Conservation (phyloP, 352 stramenopile genomes). For the Phytophthora pluvialis region DNA sequence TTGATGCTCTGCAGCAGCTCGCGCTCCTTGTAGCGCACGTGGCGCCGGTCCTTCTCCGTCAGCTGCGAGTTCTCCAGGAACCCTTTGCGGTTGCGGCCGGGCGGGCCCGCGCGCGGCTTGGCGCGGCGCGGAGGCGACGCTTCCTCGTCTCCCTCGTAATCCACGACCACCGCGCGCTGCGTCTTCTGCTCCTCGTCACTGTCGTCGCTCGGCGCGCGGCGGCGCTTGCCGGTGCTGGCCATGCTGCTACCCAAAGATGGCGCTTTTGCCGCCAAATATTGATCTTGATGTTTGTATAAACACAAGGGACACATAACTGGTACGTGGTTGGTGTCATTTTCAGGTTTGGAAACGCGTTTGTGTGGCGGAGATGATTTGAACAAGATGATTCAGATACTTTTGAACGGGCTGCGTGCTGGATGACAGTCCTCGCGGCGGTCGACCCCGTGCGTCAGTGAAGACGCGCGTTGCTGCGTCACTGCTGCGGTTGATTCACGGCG, state of each 20-base stretch:
- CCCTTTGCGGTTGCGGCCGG: constrained; percentile 35
- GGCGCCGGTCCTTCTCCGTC: constrained; percentile 72
- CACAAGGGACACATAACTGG: not conserved
- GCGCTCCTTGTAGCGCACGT: constrained; percentile 78
- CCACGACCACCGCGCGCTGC: constrained; percentile 4
- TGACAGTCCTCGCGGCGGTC: constrained; percentile 16
- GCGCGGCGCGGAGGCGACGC: not conserved
- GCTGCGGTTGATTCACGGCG: constrained; percentile 26
- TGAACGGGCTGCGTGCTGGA: constrained; percentile 26
- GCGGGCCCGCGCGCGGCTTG: constrained; percentile 7
- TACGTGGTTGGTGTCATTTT: not conserved
- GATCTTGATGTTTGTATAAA: not conserved
- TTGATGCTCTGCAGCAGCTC: constrained; percentile 78
- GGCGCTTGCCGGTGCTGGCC: constrained; percentile 25
- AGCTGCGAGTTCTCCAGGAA: constrained; percentile 77
- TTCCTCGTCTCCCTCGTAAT: constrained; percentile 10
- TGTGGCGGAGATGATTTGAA: constrained; percentile 37
- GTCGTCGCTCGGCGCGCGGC: constrained; percentile 12
- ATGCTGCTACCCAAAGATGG: constrained; percentile 3
- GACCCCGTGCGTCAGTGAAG: constrained; percentile 6
- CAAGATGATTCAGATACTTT: constrained; percentile 46
- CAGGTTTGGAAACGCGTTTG: not conserved
- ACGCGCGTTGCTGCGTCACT: constrained; percentile 1
- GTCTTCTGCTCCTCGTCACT: constrained; percentile 32
- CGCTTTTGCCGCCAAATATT: constrained; percentile 18